Conservation (phyloP, 2,329 filamentous ascomycete genomes). For the Aureobasidium sp. region DNA sequence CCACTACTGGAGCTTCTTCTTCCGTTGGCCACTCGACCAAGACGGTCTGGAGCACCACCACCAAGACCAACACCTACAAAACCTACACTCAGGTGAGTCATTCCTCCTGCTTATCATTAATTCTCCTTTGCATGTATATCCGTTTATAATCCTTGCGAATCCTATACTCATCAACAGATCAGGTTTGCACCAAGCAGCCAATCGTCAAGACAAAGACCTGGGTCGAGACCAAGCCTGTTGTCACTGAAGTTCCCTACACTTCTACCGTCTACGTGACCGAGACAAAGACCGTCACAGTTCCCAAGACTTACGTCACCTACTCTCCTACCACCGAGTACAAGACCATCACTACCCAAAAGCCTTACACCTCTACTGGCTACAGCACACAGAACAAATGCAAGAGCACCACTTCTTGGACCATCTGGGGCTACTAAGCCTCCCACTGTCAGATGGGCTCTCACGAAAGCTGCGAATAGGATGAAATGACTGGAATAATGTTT, state of each 20-base stretch:
- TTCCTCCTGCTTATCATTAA: not conserved
- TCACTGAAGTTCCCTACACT: not conserved
- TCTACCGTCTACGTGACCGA: not conserved
- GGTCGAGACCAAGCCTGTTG: not conserved
- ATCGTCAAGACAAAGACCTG: not conserved
- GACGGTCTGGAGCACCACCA: not conserved
- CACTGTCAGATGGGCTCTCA: too few species aligned
- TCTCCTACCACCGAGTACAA: not conserved
- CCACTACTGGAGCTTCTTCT: not conserved
- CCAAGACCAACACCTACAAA: not conserved
- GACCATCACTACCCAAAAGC: slow-evolving; percentile 7
- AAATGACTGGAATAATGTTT: not conserved
- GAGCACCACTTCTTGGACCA: slow-evolving; percentile 5
- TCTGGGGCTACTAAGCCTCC: not conserved
- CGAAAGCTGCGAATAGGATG: not conserved
- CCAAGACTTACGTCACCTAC: not conserved
- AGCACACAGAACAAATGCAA: not conserved
- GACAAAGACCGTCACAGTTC: not conserved
- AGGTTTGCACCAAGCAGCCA: not conserved
- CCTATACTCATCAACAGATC: not conserved
- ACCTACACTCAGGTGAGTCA: not conserved
- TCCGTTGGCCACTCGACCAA: not conserved
- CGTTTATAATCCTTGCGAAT: not conserved
- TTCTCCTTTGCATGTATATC: not conserved
- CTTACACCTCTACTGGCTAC: not conserved